Percentiles rank a stretch among this genome's conserved stretches.
Evolutionary conservation across 306 rosid genomes (phyloP).

Genomic region (Vigna trinervia): DNA sequence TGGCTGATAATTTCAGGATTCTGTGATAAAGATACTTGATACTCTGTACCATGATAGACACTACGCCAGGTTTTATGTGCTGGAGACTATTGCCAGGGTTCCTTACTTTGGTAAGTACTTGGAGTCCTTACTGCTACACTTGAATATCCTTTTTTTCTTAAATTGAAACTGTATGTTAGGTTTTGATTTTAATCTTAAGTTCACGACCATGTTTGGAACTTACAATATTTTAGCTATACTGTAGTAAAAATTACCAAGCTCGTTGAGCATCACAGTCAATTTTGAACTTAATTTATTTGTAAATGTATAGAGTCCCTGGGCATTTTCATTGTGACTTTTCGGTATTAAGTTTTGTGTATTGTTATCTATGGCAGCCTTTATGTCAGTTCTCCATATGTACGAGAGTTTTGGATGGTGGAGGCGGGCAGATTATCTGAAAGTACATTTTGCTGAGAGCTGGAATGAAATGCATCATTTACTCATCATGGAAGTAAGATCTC

Average conservation of each 20-base stretch:
- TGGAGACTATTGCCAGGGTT: slow-evolving; percentile 97
- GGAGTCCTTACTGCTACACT: background rate
- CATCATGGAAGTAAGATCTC: slow-evolving; percentile 86
- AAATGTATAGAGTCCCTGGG: slow-evolving; percentile 36
- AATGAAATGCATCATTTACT: slow-evolving; percentile 99
- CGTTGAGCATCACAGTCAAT: slow-evolving; percentile 8
- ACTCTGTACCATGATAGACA: slow-evolving; percentile 74
- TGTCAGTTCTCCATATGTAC: slow-evolving; percentile 93
- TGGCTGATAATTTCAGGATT: slow-evolving; percentile 66
- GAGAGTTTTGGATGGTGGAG: slow-evolving; percentile 99
- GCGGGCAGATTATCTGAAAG: slow-evolving; percentile 94
- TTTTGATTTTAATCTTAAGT: slow-evolving; percentile 37
- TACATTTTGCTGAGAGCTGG: slow-evolving; percentile 99
- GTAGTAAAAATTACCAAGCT: slow-evolving; percentile 16
- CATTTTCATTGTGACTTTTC: slow-evolving; percentile 24
- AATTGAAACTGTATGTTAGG: background rate
- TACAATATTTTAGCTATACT: slow-evolving; percentile 3
- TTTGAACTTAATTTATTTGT: slow-evolving; percentile 36
- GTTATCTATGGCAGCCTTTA: slow-evolving; percentile 70
- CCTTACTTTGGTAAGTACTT: slow-evolving; percentile 88
- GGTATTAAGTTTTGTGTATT: slow-evolving; percentile 27
- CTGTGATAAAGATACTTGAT: slow-evolving; percentile 89
- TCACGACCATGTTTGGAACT: slow-evolving; percentile 6
- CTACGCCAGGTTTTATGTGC: slow-evolving; percentile 92
- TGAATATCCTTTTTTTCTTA: background rate